Evolutionary conservation across 768 basidiomycete genomes (phyloP), one percentile per base, ranked within the genome.

Genomic region (Gautieria morchelliformis): DNA sequence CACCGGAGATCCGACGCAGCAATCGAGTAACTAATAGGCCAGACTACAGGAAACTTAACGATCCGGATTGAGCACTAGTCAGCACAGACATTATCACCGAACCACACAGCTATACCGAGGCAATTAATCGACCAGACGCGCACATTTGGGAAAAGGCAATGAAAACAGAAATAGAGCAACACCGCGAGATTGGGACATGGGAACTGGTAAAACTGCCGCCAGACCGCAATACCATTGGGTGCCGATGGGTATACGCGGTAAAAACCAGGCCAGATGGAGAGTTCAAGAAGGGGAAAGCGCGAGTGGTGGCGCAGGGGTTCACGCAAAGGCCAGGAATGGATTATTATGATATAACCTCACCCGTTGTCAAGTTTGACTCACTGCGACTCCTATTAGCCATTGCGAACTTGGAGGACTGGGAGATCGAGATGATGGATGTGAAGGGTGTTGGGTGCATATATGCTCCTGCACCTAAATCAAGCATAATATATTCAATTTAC

Each of bases 281-380:
- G n/a, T 57, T 63, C 11, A 46, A 58, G 20, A 56, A 62, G 46
- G 59, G 60, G 52, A 68, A 68, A 53, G 67, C 65, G 0, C 27
- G 62, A 37, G 53, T 66, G 9, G 63, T 69, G 3, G 68, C 66
- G 5, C 60, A 67, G 57, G 68, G 69, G 1, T 69, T 27, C 27
- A 27, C 27, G 5, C 27, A 3, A 27, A 27, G 27, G n/a, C 53
- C 55, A 9, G 67, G 69, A 8, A 47, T 67, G 19, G 67, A 70
- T 47, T 70, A 61, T 57, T 57, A 47, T 14, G 61, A 71, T 33
- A 76, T 75, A 0, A 74, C 70, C 47, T 74, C 77, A 46, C 73
- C 73, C 0, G 72, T 70, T 12, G 70, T 70, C 14, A 67, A 68
- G 15, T 68, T 74, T 63, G 73, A 75, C 59, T 37, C 67, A 35